Evolutionary conservation across 495 filamentous ascomycete species (phyloP).

Genomic region (Annulohypoxylon nitens): DNA sequence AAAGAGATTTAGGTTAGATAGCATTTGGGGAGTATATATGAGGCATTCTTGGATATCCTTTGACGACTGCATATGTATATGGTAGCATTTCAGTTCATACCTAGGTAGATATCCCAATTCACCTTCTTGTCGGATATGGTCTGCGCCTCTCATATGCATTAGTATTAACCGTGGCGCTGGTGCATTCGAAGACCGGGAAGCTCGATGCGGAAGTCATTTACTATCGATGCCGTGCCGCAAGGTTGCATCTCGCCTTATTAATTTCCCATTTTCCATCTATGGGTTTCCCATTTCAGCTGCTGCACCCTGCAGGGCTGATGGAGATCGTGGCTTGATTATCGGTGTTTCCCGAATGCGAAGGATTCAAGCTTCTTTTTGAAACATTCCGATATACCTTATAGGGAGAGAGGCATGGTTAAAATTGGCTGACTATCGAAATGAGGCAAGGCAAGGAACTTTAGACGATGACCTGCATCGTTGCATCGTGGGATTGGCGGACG

Average conservation of each 20-base stretch:
- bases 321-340: neutral
- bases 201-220: neutral
- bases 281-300: neutral
- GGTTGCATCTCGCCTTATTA: neutral
- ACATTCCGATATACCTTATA: slow-evolving; percentile 6
- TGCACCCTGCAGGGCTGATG: neutral
- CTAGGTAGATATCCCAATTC: slow-evolving; percentile 30
- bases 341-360: slow-evolving; percentile 7
- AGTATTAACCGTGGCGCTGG: slow-evolving; percentile 8
- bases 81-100: slow-evolving; percentile 19
- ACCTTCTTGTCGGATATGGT: neutral
- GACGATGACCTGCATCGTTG: neutral
- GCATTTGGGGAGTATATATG: slow-evolving; percentile 14
- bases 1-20: slow-evolving; percentile 24
- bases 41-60: slow-evolving; percentile 10
- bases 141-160: slow-evolving; percentile 1
- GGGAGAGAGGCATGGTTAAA: neutral
- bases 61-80: slow-evolving; percentile 24
- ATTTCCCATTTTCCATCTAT: no score
- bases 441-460: neutral
- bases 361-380: slow-evolving; percentile 15
- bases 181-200: neutral
- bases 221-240: neutral
- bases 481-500: slow-evolving; percentile 5
- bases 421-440: neutral